Evolutionary conservation across 2,329 filamentous ascomycete species (phyloP).

Genomic region (Paraphoma sp.): DNA sequence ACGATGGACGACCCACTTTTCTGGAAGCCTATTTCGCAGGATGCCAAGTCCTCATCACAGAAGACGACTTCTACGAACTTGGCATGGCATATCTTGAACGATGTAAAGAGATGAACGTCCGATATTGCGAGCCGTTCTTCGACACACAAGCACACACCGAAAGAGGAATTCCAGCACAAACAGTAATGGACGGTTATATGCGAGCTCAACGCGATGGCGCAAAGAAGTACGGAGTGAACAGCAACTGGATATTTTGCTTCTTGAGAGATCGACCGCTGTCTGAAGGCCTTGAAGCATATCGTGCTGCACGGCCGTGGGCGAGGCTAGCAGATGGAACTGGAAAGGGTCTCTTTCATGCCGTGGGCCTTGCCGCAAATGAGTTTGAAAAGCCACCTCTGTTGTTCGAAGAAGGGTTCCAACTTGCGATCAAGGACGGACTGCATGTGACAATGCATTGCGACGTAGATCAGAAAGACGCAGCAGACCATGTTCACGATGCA

Average conservation of each 20-base stretch:
- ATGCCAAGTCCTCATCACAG: conserved; percentile 42
- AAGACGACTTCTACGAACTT: conserved; percentile 51
- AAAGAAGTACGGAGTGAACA: conserved; percentile 7
- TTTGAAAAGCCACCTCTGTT: conserved; percentile 54
- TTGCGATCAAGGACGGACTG: conserved; percentile 51
- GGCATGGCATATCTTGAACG: conserved; percentile 49
- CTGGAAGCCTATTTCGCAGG: conserved; percentile 31
- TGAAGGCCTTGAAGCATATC: conserved; percentile 50
- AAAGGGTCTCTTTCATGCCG: conserved; percentile 51
- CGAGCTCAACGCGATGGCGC: conserved; percentile 11
- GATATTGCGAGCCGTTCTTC: conserved; percentile 72
- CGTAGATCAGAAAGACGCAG: conserved; percentile 58
- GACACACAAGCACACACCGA: conserved; percentile 75
- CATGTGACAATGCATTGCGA: conserved; percentile 60
- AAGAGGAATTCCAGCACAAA: conserved; percentile 68
- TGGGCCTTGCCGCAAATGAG: conserved; percentile 58
- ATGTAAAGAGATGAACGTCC: conserved; percentile 46
- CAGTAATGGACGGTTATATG: conserved; percentile 59
- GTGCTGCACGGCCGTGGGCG: conserved; percentile 48
- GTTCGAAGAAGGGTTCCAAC: conserved; percentile 51
- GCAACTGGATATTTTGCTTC: conserved; percentile 53
- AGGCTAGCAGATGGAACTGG: conserved; percentile 15
- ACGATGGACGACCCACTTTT: conserved; percentile 33
- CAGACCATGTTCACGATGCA: conserved; percentile 52
- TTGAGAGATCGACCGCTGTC: conserved; percentile 50